Conservation (phyloP, 768 basidiomycete genomes). For the Lactarius sanguifluus region DNA sequence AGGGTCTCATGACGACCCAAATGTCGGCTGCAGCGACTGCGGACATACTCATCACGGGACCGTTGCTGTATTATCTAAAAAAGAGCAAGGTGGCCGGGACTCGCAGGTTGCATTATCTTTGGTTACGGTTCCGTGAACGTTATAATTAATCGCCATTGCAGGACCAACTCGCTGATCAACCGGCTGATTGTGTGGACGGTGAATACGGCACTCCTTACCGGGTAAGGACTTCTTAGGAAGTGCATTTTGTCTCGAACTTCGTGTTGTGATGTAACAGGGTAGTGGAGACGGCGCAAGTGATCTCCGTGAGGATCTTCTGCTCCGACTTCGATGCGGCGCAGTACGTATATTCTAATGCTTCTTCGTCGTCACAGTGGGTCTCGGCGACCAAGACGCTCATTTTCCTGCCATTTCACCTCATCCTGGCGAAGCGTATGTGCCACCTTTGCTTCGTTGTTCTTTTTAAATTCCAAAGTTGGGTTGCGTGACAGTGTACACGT, state of each 20-base stretch:
- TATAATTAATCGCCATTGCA: not conserved
- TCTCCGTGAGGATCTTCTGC: constrained; percentile 2
- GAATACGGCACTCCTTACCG: constrained; percentile 15
- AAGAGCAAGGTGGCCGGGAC: constrained; percentile 6
- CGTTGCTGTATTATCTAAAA: constrained; percentile 24
- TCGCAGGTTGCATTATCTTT: not conserved
- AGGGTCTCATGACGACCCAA: constrained; percentile 9
- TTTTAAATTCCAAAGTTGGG: not conserved
- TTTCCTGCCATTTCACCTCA: constrained; percentile 23
- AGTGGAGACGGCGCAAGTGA: constrained; percentile 17
- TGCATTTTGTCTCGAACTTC: not conserved
- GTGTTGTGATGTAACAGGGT: not conserved
- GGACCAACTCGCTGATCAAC: constrained; percentile 18
- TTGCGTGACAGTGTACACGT: constrained; percentile 15
- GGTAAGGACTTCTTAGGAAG: constrained; percentile 4
- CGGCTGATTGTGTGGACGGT: constrained; percentile 17
- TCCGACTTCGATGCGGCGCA: no score
- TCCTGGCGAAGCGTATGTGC: constrained; percentile 16
- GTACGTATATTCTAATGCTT: not conserved
- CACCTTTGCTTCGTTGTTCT: not conserved
- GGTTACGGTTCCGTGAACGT: not conserved
- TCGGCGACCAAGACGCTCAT: constrained; percentile 13
- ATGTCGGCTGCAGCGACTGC: constrained; percentile 2
- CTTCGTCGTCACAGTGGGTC: constrained; percentile 8
- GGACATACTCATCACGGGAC: constrained; percentile 15